Percentiles rank a stretch among this genome's conserved stretches.
These are phyloP conservation scores for Skeletonema grethae DNA, from an alignment of 108 stramenopile genomes.

Conservation along the genomic window DNA sequence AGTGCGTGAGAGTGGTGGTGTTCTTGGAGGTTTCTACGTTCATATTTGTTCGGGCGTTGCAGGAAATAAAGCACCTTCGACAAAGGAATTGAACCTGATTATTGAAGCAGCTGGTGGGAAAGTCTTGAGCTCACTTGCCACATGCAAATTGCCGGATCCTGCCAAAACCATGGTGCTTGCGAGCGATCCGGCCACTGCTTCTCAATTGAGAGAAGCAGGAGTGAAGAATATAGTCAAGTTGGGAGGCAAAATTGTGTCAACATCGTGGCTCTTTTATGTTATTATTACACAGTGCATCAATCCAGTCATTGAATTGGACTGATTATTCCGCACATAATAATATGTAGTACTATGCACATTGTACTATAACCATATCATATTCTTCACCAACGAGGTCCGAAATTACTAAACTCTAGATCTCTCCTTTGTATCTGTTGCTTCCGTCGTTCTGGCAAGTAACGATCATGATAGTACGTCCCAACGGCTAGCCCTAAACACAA, in stretches of 20 bases:
- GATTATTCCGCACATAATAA: background rate
- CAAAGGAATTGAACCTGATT: conserved; percentile 49
- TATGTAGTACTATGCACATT: background rate
- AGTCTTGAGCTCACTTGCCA: conserved; percentile 34
- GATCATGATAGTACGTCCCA: conserved; percentile 22
- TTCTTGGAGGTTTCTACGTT: conserved; percentile 46
- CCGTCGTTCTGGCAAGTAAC: conserved; percentile 14
- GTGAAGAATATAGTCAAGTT: conserved; percentile 10
- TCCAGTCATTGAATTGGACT: conserved; percentile 7
- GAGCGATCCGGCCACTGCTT: conserved; percentile 33
- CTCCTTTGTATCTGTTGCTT: conserved; percentile 17
- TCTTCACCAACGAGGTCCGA: conserved; percentile 14
- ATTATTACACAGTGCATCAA: conserved; percentile 38
- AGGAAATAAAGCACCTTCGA: conserved; percentile 59
- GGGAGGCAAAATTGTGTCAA: conserved; percentile 33
- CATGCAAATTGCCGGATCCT: conserved; percentile 7
- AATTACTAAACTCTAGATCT: conserved; percentile 5
- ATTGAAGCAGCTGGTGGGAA: conserved; percentile 58
- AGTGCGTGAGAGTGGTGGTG: conserved; percentile 32
- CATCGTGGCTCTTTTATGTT: conserved; percentile 37
- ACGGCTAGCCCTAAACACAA: conserved; percentile 17
- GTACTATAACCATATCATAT: background rate
- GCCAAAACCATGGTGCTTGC: conserved; percentile 41
- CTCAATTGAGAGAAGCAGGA: conserved; percentile 31
- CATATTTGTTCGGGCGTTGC: conserved; percentile 61